Evolutionary conservation across 148 eudicot genomes (phyloP).

Genomic region (Camellia japonica): DNA sequence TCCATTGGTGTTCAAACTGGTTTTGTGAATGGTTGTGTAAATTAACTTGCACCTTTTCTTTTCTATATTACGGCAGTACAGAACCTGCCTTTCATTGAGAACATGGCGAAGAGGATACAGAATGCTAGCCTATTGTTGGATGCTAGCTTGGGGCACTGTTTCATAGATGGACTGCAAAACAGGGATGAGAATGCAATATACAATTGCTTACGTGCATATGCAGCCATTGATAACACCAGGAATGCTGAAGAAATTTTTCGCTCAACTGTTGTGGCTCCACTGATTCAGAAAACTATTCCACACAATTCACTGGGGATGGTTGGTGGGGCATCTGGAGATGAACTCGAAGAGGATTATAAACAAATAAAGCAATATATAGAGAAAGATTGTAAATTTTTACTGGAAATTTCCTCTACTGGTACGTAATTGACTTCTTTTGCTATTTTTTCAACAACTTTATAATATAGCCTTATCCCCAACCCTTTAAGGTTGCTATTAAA

Average conservation of each 20-base stretch:
- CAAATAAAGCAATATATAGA: conserved; percentile 59
- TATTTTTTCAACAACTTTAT: too few species aligned
- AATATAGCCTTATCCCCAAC: too few species aligned
- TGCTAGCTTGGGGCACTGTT: conserved; percentile 90
- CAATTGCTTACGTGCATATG: conserved; percentile 97
- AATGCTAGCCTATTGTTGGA: conserved; percentile 72
- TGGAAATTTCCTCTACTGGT: conserved; percentile 88
- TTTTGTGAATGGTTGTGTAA: conserved; percentile 7
- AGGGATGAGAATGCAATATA: conserved; percentile 84
- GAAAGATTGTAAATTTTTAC: conserved; percentile 75
- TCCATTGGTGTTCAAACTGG: neutral
- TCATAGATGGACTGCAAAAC: conserved; percentile 87
- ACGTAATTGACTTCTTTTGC: neutral
- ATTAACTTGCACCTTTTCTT: conserved; percentile 24
- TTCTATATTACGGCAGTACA: conserved; percentile 80
- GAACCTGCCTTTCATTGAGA: conserved; percentile 95
- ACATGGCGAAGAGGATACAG: conserved; percentile 94
- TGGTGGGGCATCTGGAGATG: conserved; percentile 65
- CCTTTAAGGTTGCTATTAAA: too few species aligned
- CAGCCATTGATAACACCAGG: conserved; percentile 84
- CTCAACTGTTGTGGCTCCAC: conserved; percentile 74
- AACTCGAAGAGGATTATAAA: conserved; percentile 71
- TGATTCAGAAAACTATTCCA: conserved; percentile 61
- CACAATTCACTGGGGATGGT: conserved; percentile 42
- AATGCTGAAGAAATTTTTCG: conserved; percentile 94